Percentiles rank a stretch among this genome's conserved stretches.
phyloP scores from a whole-genome alignment of 2,329 filamentous ascomycete species.

The Trichoderma atrobrunneum region DNA sequence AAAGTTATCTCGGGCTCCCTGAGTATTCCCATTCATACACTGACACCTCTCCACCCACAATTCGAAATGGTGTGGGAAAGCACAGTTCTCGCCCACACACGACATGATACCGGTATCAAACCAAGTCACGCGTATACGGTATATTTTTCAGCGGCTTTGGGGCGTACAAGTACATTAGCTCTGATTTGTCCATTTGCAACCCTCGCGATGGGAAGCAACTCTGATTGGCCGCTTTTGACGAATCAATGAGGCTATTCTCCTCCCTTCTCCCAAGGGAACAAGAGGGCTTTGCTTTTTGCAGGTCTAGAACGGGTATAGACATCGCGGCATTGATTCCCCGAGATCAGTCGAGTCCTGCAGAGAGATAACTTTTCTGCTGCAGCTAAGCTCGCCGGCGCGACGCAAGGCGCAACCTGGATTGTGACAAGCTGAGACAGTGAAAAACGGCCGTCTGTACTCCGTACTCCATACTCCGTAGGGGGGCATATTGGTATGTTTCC shows the following conservation, averaged over 20 bases:
- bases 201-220: not conserved
- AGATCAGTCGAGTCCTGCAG: conserved; percentile 3
- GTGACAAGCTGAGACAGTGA: not conserved
- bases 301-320: not conserved
- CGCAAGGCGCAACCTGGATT: conserved; percentile 4
- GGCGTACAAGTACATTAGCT: not conserved
- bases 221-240: not conserved
- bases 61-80: not conserved
- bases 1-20: not conserved
- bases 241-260: not conserved
- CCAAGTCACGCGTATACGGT: conserved; percentile 6
- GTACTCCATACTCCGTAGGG: not conserved
- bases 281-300: not conserved
- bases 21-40: not conserved
- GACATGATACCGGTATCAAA: not conserved
- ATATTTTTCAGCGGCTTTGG: not conserved
- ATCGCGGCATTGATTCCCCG: not conserved
- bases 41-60: not conserved
- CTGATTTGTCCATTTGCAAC: not conserved
- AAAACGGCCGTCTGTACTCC: not conserved
- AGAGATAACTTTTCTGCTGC: not conserved
- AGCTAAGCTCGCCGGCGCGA: not conserved
- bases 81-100: not conserved
- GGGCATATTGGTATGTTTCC: not conserved
- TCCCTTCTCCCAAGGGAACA: not conserved